Base-by-base conservation (phyloP, 2,329 filamentous ascomycete species). In the Monosporascus sp. region DNA sequence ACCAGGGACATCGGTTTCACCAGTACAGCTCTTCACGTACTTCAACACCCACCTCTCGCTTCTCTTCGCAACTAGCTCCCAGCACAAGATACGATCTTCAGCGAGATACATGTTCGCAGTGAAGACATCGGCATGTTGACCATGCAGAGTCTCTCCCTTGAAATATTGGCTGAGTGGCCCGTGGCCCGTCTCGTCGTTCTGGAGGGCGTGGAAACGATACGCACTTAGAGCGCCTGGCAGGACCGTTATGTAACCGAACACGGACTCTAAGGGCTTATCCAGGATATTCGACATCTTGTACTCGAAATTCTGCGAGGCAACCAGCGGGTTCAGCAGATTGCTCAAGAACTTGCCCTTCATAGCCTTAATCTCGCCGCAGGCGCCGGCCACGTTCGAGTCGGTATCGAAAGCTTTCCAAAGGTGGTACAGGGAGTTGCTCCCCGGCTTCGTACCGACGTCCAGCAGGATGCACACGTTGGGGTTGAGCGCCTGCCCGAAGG, bases 241-340 rank as follows among this genome's bases (percentile, higher is more conserved):
- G 65, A 99, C 94, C 45, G 90, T 91, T 68, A 99, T 97, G 74
- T 97, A 99, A 47, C 94, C 94, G 70, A 99, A 99, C 0, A 93
- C 90, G 4, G 93, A 97, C 70, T 99, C 94, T 41, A 99, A 77
- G 2, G 94, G 94, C 75, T 99, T 99, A 71, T 99, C 94, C 45
- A 99, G 81, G 67, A 99, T 99, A 67, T 99, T 99, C 71, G 91
- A 96, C 88, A 99, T 96, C 80, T 99, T 99, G 81, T 99, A 99
- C 76, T 99, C 94, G 64, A 99, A 99, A 68, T 99, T 99, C 66
- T 99, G 94, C 1, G 92, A 92, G 2, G 94, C 94, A 22, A 99
- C 89, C 5, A 99, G 81, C 0, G 94, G 94, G 66, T 97, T 99
- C 60, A 97, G 70, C 37, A 99, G 81, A 64, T 95, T 91, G 72